Evolutionary conservation across 2,329 filamentous ascomycete species (phyloP), one percentile per base, ranked within the genome.

Genomic region (Dactylellina sp.): DNA sequence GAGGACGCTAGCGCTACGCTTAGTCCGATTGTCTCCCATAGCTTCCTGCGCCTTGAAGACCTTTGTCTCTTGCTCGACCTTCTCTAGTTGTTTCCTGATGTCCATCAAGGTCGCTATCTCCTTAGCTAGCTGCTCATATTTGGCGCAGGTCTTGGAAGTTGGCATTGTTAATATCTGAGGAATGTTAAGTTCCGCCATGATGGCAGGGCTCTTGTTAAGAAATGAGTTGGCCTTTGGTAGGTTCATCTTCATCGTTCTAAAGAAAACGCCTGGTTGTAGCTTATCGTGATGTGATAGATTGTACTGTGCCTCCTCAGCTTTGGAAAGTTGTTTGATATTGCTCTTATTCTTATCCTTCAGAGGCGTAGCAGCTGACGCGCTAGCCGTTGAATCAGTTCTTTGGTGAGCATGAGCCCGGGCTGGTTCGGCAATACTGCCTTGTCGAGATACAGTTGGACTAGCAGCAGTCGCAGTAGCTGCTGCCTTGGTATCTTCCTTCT

Each of bases 281-380:
- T 94, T 91, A 64, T 98, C 94, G 80, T 94, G 90, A 76, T 91
- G 88, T 6, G 90, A 87, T 7, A 99, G 90, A 75, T 94, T 95
- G 79, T 94, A 98, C 35, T 90, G 86, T 76, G 86, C 82, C 82
- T 93, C 89, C 81, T 96, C 90, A 77, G 91, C 87, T 50, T 89
- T 85, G 2, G 88, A 88, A 76, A 97, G 53, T 53, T 70, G 75
- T 55, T 64, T 68, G 59, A 62, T 71, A 44, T 71, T 77, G 52
- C 53, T 72, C 56, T 74, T 76, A 39, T 47, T 57, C 46, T 63
- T 71, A 18, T 62, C 72, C 39, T 63, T 70, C 12, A 62, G 32
- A 7, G 72, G 66, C 7, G 72, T 72, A 2, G 52, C 14, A 14
- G 40, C 63, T 9, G 75, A 68, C 16, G 59, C 80, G 78, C 76